A percentile compares a stretch with the other conserved stretches of the same genome.
phyloP scores from a whole-genome alignment of 805 yeast species.

The Clavispora vitiphila region DNA sequence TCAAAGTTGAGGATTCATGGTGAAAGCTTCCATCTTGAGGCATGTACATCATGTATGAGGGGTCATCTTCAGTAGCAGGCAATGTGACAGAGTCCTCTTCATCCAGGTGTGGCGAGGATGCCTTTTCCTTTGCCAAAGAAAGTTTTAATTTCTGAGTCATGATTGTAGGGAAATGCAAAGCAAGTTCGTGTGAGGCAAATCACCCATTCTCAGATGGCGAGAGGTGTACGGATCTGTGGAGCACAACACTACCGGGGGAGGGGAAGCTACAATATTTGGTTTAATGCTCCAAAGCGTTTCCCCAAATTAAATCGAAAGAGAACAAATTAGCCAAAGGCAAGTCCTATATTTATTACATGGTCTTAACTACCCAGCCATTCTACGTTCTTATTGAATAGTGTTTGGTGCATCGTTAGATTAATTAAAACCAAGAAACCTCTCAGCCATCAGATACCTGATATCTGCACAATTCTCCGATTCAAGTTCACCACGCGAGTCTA shows the following conservation, averaged over 20 bases:
- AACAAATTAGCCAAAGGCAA: too few species aligned
- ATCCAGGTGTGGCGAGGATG: constrained; percentile 1
- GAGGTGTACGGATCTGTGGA: constrained; percentile 1
- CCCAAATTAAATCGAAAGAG: too few species aligned
- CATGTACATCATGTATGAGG: constrained; percentile 22
- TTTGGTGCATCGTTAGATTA: too few species aligned
- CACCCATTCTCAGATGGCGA: neutral
- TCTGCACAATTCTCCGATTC: too few species aligned
- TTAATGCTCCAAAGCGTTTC: too few species aligned
- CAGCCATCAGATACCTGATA: too few species aligned
- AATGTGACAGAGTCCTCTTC: constrained; percentile 9
- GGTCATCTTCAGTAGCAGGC: constrained; percentile 6
- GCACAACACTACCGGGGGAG: neutral
- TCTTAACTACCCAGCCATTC: too few species aligned
- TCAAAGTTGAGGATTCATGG: constrained; percentile 23
- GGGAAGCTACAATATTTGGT: too few species aligned
- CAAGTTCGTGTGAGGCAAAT: neutral
- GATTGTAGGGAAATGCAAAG: neutral
- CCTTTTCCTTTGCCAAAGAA: neutral
- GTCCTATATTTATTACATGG: too few species aligned
- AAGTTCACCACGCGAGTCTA: too few species aligned
- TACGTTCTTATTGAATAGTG: too few species aligned
- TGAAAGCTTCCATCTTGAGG: constrained; percentile 29
- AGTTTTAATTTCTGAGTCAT: constrained; percentile 1
- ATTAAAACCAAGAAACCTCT: too few species aligned